phyloP scores from a whole-genome alignment of 129 eudicot species.

The Flaveria robusta region DNA sequence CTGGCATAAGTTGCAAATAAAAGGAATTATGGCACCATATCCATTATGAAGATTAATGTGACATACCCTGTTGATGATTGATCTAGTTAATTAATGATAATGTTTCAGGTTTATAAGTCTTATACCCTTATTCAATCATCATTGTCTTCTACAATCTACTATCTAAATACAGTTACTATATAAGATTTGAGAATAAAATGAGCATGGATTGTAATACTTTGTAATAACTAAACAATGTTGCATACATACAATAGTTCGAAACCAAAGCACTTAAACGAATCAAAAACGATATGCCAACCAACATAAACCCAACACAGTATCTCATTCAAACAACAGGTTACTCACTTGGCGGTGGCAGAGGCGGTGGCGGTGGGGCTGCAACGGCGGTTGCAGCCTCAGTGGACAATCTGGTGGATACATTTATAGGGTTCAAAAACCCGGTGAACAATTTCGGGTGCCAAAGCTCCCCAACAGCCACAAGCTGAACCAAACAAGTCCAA shows the following conservation, averaged over 20 bases:
- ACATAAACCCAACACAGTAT: neutral
- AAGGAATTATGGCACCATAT: neutral
- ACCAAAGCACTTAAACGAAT: neutral
- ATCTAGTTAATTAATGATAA: neutral
- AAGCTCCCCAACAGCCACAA: slow-evolving; percentile 70
- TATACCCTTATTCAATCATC: neutral
- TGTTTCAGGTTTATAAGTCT: neutral
- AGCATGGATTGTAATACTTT: slow-evolving; percentile 1
- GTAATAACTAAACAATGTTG: neutral
- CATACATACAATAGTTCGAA: neutral
- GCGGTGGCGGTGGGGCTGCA: slow-evolving; percentile 29
- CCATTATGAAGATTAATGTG: neutral
- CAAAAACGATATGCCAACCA: neutral
- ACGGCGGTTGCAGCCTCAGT: slow-evolving; percentile 31
- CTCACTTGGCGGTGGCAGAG: slow-evolving; percentile 80
- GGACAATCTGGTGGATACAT: slow-evolving; percentile 36
- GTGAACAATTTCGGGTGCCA: slow-evolving; percentile 70
- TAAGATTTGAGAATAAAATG: neutral
- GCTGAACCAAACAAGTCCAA: slow-evolving; percentile 93
- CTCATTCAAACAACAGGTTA: neutral
- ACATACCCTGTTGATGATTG: neutral
- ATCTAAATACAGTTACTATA: neutral
- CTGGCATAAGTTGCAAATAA: neutral
- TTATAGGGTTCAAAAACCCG: slow-evolving; percentile 31
- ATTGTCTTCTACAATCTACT: slow-evolving; percentile 9